Conservation (phyloP, 1,139 yeast species). For the Protomyces inouyei region DNA sequence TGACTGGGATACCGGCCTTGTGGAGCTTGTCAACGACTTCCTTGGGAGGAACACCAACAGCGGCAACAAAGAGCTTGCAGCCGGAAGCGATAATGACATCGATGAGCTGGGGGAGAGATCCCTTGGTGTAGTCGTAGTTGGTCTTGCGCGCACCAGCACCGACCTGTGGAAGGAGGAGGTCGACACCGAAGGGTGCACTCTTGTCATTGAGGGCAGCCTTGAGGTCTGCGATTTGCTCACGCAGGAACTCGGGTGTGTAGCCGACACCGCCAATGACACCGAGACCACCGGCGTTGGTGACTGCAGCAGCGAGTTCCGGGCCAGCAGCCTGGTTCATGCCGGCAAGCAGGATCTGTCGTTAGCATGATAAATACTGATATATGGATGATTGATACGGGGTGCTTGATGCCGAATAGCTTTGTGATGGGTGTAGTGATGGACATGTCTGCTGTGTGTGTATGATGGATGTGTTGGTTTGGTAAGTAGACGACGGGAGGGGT, state of each 20-base stretch:
- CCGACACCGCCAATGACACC: constrained; percentile 37
- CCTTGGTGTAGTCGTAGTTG: constrained; percentile 36
- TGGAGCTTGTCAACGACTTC: constrained; percentile 45
- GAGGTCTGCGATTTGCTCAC: constrained; percentile 35
- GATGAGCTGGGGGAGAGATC: constrained; percentile 34
- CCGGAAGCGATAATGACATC: constrained; percentile 35
- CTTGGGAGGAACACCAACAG: constrained; percentile 46
- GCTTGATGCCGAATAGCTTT: constrained; percentile 35
- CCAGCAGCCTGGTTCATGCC: constrained; percentile 29
- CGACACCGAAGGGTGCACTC: constrained; percentile 36
- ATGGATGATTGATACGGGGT: constrained; percentile 34
- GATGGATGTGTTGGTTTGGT: too few species aligned
- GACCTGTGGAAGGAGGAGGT: constrained; percentile 36
- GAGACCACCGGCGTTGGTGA: constrained; percentile 37
- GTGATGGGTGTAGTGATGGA: constrained; percentile 34
- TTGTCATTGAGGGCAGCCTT: constrained; percentile 31
- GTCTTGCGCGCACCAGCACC: constrained; percentile 37
- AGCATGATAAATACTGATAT: constrained; percentile 29
- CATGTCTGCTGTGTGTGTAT: not conserved
- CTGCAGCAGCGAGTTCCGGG: constrained; percentile 37
- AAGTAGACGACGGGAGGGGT: too few species aligned
- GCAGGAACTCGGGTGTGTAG: constrained; percentile 36
- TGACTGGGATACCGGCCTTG: constrained; percentile 47
- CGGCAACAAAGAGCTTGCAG: constrained; percentile 37
- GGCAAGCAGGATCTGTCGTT: not conserved